A percentile compares a stretch with the other conserved stretches of the same genome.
Conservation (phyloP, 306 rosid genomes). For the Pterocarpus macrocarpus region DNA sequence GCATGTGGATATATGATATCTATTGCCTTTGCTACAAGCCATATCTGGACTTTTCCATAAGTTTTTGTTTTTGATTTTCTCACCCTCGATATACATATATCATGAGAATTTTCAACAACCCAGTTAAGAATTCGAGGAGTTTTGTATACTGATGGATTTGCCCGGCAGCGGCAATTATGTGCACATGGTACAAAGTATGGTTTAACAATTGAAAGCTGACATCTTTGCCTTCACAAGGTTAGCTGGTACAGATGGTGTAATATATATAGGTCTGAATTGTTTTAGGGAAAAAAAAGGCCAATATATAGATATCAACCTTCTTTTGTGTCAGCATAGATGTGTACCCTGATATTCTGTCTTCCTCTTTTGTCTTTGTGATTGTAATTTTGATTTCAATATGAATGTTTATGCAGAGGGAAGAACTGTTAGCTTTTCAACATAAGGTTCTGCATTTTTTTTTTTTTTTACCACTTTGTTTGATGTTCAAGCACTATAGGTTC, state of each 20-base stretch:
- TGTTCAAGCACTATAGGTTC: not conserved
- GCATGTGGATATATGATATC: constrained; percentile 2
- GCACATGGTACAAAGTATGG: constrained; percentile 17
- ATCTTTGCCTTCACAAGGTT: constrained; percentile 31
- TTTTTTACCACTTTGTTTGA: not conserved
- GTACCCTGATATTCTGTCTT: not conserved
- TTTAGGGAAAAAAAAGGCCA: not conserved
- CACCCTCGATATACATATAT: constrained; percentile 18
- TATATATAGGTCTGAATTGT: constrained; percentile 12
- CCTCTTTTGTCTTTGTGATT: constrained; percentile 6
- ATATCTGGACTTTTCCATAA: constrained; percentile 4
- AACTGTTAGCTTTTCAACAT: constrained; percentile 11
- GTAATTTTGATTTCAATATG: constrained; percentile 26
- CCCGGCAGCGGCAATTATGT: not conserved
- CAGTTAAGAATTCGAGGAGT: constrained; percentile 5
- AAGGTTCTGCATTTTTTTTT: not conserved
- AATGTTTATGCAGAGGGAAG: constrained; percentile 3
- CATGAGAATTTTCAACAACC: constrained; percentile 25
- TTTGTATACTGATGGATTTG: not conserved
- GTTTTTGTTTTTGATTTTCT: constrained; percentile 8
- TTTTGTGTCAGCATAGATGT: not conserved
- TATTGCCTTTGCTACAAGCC: not conserved
- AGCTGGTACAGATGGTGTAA: constrained; percentile 3
- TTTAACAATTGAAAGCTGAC: constrained; percentile 29
- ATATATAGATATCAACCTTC: not conserved